Conservation (phyloP, 495 filamentous ascomycete species). For the Penicillium taxi region DNA sequence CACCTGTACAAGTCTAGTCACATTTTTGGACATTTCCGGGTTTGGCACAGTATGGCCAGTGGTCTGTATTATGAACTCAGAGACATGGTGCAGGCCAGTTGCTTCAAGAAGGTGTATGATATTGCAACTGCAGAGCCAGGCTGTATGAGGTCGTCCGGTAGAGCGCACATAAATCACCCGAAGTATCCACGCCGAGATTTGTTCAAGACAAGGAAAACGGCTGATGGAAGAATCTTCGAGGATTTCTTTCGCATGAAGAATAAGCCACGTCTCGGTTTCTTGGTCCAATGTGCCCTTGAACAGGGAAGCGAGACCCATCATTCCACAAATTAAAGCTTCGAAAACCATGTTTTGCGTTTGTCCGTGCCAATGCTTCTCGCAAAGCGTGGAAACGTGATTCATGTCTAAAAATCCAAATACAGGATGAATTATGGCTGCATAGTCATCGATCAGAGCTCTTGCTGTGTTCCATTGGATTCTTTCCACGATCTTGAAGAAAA, state of each 20-base stretch:
- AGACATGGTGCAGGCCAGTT: constrained; percentile 32
- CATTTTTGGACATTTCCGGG: constrained; percentile 13
- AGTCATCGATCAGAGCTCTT: constrained; percentile 21
- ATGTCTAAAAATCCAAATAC: constrained; percentile 36
- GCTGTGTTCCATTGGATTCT: constrained; percentile 20
- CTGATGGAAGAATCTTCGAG: constrained; percentile 27
- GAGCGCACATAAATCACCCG: constrained; percentile 32
- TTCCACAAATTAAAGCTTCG: constrained; percentile 28
- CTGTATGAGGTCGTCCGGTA: constrained; percentile 32
- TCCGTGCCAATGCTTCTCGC: constrained; percentile 22
- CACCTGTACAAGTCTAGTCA: constrained; percentile 23
- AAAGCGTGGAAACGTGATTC: constrained; percentile 11
- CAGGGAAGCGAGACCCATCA: constrained; percentile 26
- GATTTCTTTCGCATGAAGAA: constrained; percentile 25
- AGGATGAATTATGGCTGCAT: constrained; percentile 28
- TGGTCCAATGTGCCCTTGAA: constrained; percentile 19
- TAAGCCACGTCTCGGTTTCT: constrained; percentile 20
- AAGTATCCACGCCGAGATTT: constrained; percentile 34
- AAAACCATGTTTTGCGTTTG: constrained; percentile 17
- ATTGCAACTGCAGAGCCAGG: constrained; percentile 36
- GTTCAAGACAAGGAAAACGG: constrained; percentile 22
- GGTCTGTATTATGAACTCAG: constrained; percentile 11
- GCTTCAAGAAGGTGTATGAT: constrained; percentile 39
- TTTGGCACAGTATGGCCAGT: constrained; percentile 4
- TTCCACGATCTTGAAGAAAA: constrained; percentile 10